Evolutionary conservation across 805 yeast species (phyloP), one percentile per base, ranked within the genome.

Genomic region (Ogataea haglerorum): DNA sequence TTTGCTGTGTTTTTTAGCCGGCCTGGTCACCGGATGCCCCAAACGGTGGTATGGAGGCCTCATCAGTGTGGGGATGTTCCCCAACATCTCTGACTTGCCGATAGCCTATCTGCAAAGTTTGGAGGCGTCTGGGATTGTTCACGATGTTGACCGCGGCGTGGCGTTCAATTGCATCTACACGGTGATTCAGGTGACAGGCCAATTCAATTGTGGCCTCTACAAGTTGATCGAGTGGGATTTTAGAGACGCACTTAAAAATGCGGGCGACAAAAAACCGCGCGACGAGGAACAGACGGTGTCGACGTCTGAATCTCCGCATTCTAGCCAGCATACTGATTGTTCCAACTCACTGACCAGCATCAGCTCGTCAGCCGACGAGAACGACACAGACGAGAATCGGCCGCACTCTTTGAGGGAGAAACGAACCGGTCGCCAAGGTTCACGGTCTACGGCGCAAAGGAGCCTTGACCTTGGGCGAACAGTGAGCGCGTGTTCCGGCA

Each of bases 131-230:
- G 67, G 76, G 1, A 65, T 73, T 6, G 81, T 89, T 52, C 67
- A 81, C 0, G 53, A 67, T 12, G 87, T 86, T 26, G 71, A 77
- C 39, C 73, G 75, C 51, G 97, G 96, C 18, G 82, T 84, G 18
- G 93, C 96, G 1, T 86, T 84, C 61, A 82, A 85, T 15, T 82
- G 89, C 53, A 81, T 89, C 24, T 85, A 83, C 52, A 68, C 82
- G 32, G 82, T 87, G 3, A 70, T 82, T 2, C 87, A 83, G 58
- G 70, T 80, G 27, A 69, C 85, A 33, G 61, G 74, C 53, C 78
- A 84, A 63, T 86, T 87, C 72, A 82, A 85, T 53, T 63, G 83
- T 32, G 96, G 96, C 2, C 74, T 85, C 38, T 82, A 81, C 62
- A 70, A 79, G 46, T 61, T 89, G 38, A 69, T 88, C 12, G 83